phyloP scores from a whole-genome alignment of 768 basidiomycete genomes.

The Tephrocybe rancida region DNA sequence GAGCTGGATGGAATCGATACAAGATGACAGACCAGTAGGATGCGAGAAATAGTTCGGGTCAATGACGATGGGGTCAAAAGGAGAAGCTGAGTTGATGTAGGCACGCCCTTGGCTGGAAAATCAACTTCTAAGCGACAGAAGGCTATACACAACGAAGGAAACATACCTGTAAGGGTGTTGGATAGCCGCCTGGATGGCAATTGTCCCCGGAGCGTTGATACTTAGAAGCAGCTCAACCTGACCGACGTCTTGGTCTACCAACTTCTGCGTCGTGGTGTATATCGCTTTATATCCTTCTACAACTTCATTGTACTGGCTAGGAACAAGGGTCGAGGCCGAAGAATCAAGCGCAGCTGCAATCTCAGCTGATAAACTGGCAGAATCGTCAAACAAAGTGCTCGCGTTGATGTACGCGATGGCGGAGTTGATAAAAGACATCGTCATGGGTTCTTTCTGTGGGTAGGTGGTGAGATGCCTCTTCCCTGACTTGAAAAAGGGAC shows the following conservation, averaged over 20 bases:
- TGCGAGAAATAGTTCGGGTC: conserved; percentile 70
- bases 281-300: conserved; percentile 54
- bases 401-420: conserved; percentile 64
- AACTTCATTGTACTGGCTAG: conserved; percentile 13
- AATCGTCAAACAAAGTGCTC: conserved; percentile 41
- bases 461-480: background rate
- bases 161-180: conserved; percentile 61
- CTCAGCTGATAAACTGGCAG: conserved; percentile 6
- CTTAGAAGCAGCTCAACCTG: conserved; percentile 59
- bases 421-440: conserved; percentile 62
- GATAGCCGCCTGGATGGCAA: conserved; percentile 65
- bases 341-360: conserved; percentile 1
- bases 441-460: conserved; percentile 32
- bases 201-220: conserved; percentile 34
- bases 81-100: conserved; percentile 58
- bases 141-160: background rate
- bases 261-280: conserved; percentile 44
- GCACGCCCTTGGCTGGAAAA: conserved; percentile 53
- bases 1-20: background rate
- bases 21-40: conserved; percentile 37
- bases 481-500: background rate
- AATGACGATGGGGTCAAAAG: conserved; percentile 63
- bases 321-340: conserved; percentile 11
- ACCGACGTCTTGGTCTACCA: conserved; percentile 44
- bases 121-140: background rate